Evolutionary conservation across 768 basidiomycete genomes (phyloP).

Genomic region (Tricholoma bakamatsutake): DNA sequence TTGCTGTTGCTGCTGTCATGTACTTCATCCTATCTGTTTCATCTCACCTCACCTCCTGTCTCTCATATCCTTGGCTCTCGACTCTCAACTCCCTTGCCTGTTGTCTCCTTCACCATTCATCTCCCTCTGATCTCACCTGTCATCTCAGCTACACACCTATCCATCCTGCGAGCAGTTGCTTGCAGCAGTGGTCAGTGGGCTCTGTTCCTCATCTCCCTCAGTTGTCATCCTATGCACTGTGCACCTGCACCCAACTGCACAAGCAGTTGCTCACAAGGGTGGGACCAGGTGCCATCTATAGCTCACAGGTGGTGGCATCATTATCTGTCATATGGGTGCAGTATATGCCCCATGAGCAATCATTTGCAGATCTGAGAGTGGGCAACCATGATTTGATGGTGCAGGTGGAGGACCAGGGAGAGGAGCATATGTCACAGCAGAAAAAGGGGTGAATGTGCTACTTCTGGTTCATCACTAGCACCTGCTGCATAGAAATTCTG

Average conservation of each 20-base stretch:
- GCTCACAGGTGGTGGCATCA: not conserved
- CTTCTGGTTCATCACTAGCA: constrained; percentile 24
- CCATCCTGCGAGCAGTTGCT: no score
- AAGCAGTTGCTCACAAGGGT: not conserved
- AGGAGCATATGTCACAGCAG: no score
- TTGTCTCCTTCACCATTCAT: not conserved
- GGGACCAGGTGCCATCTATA: not conserved
- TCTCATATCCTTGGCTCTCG: not conserved
- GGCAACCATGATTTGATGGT: no score
- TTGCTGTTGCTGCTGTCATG: not conserved
- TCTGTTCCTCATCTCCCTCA: no score
- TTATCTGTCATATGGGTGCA: not conserved
- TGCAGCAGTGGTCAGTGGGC: not conserved
- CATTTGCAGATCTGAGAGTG: no score
- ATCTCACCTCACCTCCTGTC: no score
- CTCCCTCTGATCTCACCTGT: no score
- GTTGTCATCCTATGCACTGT: not conserved
- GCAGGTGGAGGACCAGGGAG: constrained; percentile 21
- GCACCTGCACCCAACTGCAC: not conserved
- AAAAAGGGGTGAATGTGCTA: constrained; percentile 9
- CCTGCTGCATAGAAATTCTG: no score
- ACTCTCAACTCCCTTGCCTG: not conserved
- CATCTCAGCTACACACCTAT: no score
- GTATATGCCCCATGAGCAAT: not conserved
- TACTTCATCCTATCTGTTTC: not conserved